Evolutionary conservation across 495 filamentous ascomycete genomes (phyloP).

Genomic region (Neurospora sp.): DNA sequence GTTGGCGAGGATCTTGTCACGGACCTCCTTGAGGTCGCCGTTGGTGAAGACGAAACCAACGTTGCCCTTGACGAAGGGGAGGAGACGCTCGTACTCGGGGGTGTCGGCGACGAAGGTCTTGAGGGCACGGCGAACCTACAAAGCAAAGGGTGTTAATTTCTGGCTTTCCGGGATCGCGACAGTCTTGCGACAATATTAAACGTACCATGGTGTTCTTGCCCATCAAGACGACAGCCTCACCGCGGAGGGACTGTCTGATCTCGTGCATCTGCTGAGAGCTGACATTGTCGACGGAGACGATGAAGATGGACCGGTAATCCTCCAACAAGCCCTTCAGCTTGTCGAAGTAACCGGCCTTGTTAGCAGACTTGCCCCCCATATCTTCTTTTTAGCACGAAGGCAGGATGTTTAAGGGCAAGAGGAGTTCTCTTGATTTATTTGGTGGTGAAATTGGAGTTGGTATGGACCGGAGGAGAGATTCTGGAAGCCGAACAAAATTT

Average conservation of each 20-base stretch:
- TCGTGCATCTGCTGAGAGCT: slow-evolving; percentile 99
- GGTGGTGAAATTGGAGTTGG: slow-evolving; percentile 7
- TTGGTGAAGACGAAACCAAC: slow-evolving; percentile 99
- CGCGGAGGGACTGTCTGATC: slow-evolving; percentile 82
- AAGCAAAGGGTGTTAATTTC: not conserved
- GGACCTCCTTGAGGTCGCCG: slow-evolving; percentile 77
- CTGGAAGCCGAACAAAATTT: slow-evolving; percentile 15
- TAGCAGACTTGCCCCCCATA: slow-evolving; percentile 96
- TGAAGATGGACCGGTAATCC: slow-evolving; percentile 91
- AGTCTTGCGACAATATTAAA: not conserved
- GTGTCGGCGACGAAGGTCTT: slow-evolving; percentile 85
- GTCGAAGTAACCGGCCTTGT: slow-evolving; percentile 98
- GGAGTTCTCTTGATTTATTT: slow-evolving; percentile 17
- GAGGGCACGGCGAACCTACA: slow-evolving; percentile 85
- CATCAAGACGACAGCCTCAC: slow-evolving; percentile 91
- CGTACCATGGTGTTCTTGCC: slow-evolving; percentile 99
- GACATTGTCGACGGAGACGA: slow-evolving; percentile 92
- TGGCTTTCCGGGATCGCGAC: not conserved
- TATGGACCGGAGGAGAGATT: slow-evolving; percentile 8
- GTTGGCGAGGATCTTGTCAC: slow-evolving; percentile 91
- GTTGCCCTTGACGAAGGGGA: slow-evolving; percentile 93
- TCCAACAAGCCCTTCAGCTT: slow-evolving; percentile 93
- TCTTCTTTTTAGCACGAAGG: slow-evolving; percentile 88
- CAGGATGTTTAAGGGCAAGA: slow-evolving; percentile 91
- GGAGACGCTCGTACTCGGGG: slow-evolving; percentile 94